A percentile compares a stretch with the other conserved stretches of the same genome.
Evolutionary conservation across 2,329 filamentous ascomycete genomes (phyloP).

Genomic region (Diatrype stigma): DNA sequence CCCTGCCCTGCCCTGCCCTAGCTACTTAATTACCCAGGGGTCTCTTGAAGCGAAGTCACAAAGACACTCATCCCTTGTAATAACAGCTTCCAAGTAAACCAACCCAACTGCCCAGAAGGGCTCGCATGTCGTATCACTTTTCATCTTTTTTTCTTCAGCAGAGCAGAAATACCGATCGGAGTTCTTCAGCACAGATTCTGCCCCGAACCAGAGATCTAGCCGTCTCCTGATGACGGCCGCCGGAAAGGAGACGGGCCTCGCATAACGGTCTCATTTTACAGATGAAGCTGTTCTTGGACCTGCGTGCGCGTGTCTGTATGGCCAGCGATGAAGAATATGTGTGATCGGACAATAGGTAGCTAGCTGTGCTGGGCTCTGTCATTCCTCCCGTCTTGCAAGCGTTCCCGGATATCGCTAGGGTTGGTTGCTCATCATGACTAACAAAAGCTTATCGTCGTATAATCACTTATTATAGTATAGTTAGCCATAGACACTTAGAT

Average conservation of each 20-base stretch:
- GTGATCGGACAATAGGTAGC: too few species aligned
- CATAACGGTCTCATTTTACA: background rate
- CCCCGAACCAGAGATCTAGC: background rate
- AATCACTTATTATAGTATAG: background rate
- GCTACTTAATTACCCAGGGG: background rate
- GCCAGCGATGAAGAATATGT: background rate
- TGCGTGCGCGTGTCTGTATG: background rate
- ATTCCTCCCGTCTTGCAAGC: too few species aligned
- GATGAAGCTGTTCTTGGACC: background rate
- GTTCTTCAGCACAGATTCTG: background rate
- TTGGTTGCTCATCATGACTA: too few species aligned
- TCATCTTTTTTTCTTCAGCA: background rate
- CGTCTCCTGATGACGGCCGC: background rate
- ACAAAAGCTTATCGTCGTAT: too few species aligned
- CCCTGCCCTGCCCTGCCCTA: too few species aligned
- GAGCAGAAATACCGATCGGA: background rate
- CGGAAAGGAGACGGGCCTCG: background rate
- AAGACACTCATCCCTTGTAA: background rate
- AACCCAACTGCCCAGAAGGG: background rate
- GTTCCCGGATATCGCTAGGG: too few species aligned
- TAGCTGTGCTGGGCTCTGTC: too few species aligned
- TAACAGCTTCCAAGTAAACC: background rate
- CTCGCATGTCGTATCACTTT: background rate
- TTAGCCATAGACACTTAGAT: background rate
- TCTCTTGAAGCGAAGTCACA: background rate